Evolutionary conservation across 2,329 filamentous ascomycete species (phyloP), one percentile per base, ranked within the genome.

Genomic region (Scedosporium minutisporum): DNA sequence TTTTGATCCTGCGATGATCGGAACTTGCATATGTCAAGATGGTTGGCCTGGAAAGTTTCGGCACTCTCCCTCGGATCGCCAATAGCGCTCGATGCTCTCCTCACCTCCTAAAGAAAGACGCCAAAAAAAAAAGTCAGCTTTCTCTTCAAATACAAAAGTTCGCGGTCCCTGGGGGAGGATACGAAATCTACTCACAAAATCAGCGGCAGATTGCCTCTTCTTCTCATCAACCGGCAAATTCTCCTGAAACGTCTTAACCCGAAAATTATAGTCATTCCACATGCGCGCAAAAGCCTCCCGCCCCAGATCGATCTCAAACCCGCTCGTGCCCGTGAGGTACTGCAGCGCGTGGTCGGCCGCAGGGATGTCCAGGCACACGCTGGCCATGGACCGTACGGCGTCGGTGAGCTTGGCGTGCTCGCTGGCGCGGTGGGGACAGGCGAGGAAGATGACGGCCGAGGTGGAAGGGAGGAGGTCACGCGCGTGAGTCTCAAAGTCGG

Each of bases 11-110:
- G 66, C 1, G 64, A 64, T 0, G 70, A 72, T 1, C 42, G 67
- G 60, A 77, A 78, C 62, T 73, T 75, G 68, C 75, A 77, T 67
- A 79, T 74, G 29, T 73, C 70, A 0, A 73, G 71, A 63, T 78
- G 77, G 4, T 72, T 72, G 5, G 75, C 74, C 23, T 74, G 70
- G 21, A 79, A 66, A 0, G 68, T 69, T 63, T 73, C 71, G 4
- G 69, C 68, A 2, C 64, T 64, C 58, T 75, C 73, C 5, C 69
- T 65, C 1, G 69, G 66, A 21, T 72, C 70, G 0, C 69, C 72
- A n/a, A 74, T 62, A 29, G 66, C 71, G 60, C 69, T 70, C 1
- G 71, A 65, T 29, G 70, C 66, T 21, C 41, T 46, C 16, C 61
- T n/a, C 12, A 62, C 33, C 38, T 33, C 38, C 61, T 62, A 21